Evolutionary conservation across 169 alveolate genomes (phyloP).

Genomic region (Cryptosporidium ryanae): DNA sequence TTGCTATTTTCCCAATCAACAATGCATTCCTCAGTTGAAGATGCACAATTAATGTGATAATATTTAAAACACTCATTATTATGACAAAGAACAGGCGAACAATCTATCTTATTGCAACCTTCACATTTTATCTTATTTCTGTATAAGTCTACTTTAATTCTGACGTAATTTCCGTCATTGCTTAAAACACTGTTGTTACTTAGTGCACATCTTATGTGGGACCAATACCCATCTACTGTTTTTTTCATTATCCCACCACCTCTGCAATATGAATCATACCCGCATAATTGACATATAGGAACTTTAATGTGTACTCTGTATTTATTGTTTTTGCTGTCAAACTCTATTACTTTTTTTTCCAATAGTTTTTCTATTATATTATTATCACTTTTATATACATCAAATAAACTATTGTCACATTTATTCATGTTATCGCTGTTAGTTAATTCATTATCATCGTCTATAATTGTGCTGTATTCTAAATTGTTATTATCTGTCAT

Average conservation of each 20-base stretch:
- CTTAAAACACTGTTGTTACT: conserved; percentile 17
- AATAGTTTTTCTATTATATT: conserved; percentile 5
- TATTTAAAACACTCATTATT: conserved; percentile 26
- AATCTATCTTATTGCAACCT: conserved; percentile 34
- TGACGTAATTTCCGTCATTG: conserved; percentile 54
- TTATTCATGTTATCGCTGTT: neutral
- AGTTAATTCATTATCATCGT: neutral
- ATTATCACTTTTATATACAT: conserved; percentile 3
- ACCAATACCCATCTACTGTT: conserved; percentile 56
- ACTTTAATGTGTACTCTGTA: conserved; percentile 38
- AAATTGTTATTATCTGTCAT: conserved; percentile 1
- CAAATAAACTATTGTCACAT: neutral
- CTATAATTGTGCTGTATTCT: neutral
- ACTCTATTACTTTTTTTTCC: neutral
- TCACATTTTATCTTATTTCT: conserved; percentile 56
- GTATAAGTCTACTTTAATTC: conserved; percentile 32
- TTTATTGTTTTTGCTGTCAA: neutral
- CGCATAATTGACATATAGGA: conserved; percentile 71
- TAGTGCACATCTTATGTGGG: conserved; percentile 69
- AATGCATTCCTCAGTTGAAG: conserved; percentile 51
- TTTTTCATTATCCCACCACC: conserved; percentile 73
- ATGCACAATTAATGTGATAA: conserved; percentile 54
- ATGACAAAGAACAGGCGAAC: conserved; percentile 64
- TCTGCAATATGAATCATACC: conserved; percentile 56
- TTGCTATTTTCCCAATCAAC: conserved; percentile 65